Evolutionary conservation across 495 filamentous ascomycete genomes (phyloP), one percentile per base, ranked within the genome.

Genomic region (Massariosphaeria phaeospora): DNA sequence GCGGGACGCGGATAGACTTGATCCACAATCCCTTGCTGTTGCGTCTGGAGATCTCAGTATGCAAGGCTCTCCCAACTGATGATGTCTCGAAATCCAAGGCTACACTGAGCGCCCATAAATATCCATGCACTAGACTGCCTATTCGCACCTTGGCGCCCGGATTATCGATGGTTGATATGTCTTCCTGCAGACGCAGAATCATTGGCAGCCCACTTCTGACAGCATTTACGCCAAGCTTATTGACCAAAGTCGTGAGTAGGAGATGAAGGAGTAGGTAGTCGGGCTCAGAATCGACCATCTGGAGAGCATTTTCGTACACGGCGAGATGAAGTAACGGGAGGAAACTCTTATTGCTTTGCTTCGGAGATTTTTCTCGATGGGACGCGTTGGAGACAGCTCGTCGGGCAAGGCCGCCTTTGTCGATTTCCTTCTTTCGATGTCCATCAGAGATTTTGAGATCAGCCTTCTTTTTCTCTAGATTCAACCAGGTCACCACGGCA

Each of bases 151-250:
- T 91, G 1, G 79, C 75, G 36, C 74, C 62, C 0, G 78, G 79
- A 23, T 79, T 76, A 38, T 83, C 80, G 5, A 80, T 76, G 17
- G 78, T 78, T 46, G 79, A 77, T 47, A 91, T 83, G 62, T 94
- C 89, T 57, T 91, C 88, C 65, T 95, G 90, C 15, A 96, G 77
- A 41, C 84, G 79, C 64, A 90, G 77, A 13, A 95, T 80, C 90
- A 96, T 93, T 24, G 91, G 88, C 43, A 95, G 69, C 0, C 89
- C 88, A 59, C 78, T 83, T 48, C 82, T 75, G n/a, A 76, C 80
- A 13, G 86, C 85, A 66, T 95, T 94, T 29, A 95, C 79, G n/a
- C 90, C 89, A 2, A 95, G 76, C 44, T 83, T 84, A 40, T 81
- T 78, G 27, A 88, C 79, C 2, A 95, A 75, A 48, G 76, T 85